A percentile compares a stretch with the other conserved stretches of the same genome.
Conservation (phyloP, 192 early-diverging fungal genomes). For the Gaertneriomyces semiglobifer region DNA sequence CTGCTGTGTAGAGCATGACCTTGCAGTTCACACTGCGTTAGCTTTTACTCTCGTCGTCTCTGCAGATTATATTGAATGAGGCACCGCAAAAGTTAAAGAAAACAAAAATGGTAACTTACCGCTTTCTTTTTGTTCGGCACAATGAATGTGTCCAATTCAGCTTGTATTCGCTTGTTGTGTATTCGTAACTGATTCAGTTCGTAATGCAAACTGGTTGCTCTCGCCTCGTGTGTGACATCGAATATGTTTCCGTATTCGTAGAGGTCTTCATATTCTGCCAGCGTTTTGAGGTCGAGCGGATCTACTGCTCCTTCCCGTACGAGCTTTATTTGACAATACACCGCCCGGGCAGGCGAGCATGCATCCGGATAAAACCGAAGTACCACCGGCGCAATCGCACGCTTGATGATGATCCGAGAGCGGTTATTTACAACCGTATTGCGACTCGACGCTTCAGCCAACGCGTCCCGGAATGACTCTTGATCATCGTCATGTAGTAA, state of each 20-base stretch:
- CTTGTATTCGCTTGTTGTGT: slow-evolving; percentile 54
- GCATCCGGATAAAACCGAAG: slow-evolving; percentile 12
- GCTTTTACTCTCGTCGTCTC: no score
- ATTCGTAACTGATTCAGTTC: slow-evolving; percentile 62
- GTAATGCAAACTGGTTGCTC: slow-evolving; percentile 59
- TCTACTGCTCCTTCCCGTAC: slow-evolving; percentile 6
- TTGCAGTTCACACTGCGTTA: no score
- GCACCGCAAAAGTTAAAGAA: no score
- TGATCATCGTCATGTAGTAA: slow-evolving; percentile 15
- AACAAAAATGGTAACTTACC: not conserved
- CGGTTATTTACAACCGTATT: slow-evolving; percentile 6
- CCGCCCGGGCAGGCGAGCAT: not conserved
- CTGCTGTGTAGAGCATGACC: no score
- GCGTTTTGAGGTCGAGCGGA: slow-evolving; percentile 17
- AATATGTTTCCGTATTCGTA: slow-evolving; percentile 25
- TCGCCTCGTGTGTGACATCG: slow-evolving; percentile 25
- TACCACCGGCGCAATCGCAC: slow-evolving; percentile 2
- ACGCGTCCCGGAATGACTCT: not conserved
- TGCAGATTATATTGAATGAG: no score
- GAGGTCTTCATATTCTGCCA: slow-evolving; percentile 11
- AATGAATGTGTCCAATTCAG: slow-evolving; percentile 35
- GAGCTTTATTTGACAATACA: slow-evolving; percentile 10
- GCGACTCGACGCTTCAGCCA: not conserved
- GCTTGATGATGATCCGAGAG: slow-evolving; percentile 14
- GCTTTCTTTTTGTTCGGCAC: slow-evolving; percentile 13